Evolutionary conservation across 345 rosid genomes (phyloP), one percentile per base, ranked within the genome.

Genomic region (Euphorbia pulcherrima): DNA sequence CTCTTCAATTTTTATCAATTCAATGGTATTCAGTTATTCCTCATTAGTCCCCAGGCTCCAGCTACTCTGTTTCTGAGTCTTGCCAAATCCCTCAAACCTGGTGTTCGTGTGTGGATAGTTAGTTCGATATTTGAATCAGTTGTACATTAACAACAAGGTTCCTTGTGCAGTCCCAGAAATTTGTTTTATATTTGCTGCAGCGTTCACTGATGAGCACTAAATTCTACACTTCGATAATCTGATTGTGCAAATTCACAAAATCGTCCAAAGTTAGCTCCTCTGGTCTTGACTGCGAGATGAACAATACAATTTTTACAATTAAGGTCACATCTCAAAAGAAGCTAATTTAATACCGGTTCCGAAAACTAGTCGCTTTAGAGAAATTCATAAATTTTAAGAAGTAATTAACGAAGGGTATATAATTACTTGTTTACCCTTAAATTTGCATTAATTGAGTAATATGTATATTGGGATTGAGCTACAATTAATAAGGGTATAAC

Each of bases 181-280:
- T 23, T 26, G 14, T 53, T 59, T n/a, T n/a, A n/a, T n/a, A n/a
- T n/a, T 3, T 40, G 5, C 6, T 6, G 44, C 29, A 54, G 47
- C 40, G 52, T 30, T 17, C 8, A 5, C 7, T 7, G 24, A 48
- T 26, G 28, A 20, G 8, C 14, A 26, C 26, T 30, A 10, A 2
- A 8, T 1, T 29, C 73, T 81, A 80, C 7, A 54, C 79, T 47
- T 78, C 69, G 18, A 29, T 78, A 35, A 93, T 85, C 67, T 80
- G 62, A 72, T 85, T 87, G 70, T 88, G 94, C 87, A 93, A 74
- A 80, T 84, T 90, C 60, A 90, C 96, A 73, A 93, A 90, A 67
- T 89, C 97, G 48, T 84, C 90, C 67, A 87, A 59, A 0, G 90
- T 82, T 55, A 93, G 98, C 85, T 92, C 98, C 85, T 86, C 97